These are phyloP conservation scores for Aspergillus sp. DNA, from an alignment of 2,329 filamentous ascomycete genomes.

Conservation along the genomic window DNA sequence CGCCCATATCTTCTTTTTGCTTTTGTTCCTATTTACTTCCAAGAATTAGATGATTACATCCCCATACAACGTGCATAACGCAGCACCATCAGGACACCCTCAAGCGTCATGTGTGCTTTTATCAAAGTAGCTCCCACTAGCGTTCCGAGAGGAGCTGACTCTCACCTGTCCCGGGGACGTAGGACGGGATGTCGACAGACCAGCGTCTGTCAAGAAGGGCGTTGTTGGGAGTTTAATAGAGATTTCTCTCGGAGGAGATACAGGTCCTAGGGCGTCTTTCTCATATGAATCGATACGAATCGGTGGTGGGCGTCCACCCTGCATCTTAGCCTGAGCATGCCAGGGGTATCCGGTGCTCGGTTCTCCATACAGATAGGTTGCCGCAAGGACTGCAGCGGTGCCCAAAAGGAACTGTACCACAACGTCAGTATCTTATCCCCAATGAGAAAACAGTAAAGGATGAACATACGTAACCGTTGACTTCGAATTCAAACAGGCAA, in stretches of 20 bases:
- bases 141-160: slow-evolving; percentile 32
- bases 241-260: slow-evolving; percentile 35
- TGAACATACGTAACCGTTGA: slow-evolving; percentile 63
- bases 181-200: slow-evolving; percentile 48
- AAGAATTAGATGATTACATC: not conserved
- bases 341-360: slow-evolving; percentile 28
- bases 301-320: slow-evolving; percentile 42
- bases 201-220: slow-evolving; percentile 42
- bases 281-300: slow-evolving; percentile 65
- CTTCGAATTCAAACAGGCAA: slow-evolving; percentile 72
- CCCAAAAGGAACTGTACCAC: slow-evolving; percentile 67
- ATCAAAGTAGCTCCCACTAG: slow-evolving; percentile 32
- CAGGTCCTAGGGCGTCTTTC: slow-evolving; percentile 57
- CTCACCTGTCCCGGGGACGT: slow-evolving; percentile 44
- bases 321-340: slow-evolving; percentile 34
- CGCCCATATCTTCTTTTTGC: slow-evolving; percentile 1
- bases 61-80: not conserved
- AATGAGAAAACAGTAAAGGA: slow-evolving; percentile 2
- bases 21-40: slow-evolving; percentile 16
- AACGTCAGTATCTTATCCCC: slow-evolving; percentile 4
- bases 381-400: slow-evolving; percentile 67
- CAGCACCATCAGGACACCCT: slow-evolving; percentile 7
- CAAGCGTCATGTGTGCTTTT: slow-evolving; percentile 21
- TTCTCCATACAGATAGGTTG: slow-evolving; percentile 78
- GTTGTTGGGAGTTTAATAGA: slow-evolving; percentile 42